These are phyloP conservation scores for Acrocalymma vagum DNA, from an alignment of 2,329 filamentous ascomycete species.

Conservation along the genomic window DNA sequence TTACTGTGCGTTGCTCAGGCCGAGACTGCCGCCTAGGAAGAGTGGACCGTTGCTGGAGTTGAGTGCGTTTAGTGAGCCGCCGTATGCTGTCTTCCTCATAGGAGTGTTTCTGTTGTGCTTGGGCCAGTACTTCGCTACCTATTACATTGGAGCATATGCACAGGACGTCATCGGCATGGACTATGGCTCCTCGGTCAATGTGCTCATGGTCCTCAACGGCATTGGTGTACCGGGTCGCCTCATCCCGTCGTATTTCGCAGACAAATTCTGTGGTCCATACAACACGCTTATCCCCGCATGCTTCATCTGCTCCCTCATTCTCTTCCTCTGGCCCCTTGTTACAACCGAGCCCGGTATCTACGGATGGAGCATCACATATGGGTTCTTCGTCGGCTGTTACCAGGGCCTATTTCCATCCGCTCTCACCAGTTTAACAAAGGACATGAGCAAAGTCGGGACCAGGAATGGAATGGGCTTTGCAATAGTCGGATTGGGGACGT, in stretches of 20 bases:
- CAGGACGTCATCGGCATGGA: slow-evolving; percentile 55
- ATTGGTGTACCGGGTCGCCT: slow-evolving; percentile 65
- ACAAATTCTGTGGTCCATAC: slow-evolving; percentile 61
- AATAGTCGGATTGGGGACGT: slow-evolving; percentile 53
- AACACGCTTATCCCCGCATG: slow-evolving; percentile 65
- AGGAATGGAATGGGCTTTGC: slow-evolving; percentile 59
- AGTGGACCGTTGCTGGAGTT: slow-evolving; percentile 53
- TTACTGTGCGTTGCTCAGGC: slow-evolving; percentile 49
- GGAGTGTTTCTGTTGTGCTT: slow-evolving; percentile 43
- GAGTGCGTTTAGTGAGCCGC: slow-evolving; percentile 50
- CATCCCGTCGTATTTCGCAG: slow-evolving; percentile 62
- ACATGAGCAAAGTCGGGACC: slow-evolving; percentile 56
- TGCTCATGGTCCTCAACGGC: slow-evolving; percentile 67
- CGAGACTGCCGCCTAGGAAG: slow-evolving; percentile 53
- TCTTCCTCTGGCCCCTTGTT: slow-evolving; percentile 67
- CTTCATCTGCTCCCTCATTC: slow-evolving; percentile 55
- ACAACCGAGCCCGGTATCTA: slow-evolving; percentile 47
- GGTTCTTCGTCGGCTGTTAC: slow-evolving; percentile 54
- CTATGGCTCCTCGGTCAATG: slow-evolving; percentile 60
- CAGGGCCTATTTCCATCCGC: slow-evolving; percentile 57
- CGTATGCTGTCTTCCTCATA: slow-evolving; percentile 49
- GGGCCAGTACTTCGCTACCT: slow-evolving; percentile 55
- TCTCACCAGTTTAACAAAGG: slow-evolving; percentile 54
- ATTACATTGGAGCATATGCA: slow-evolving; percentile 54
- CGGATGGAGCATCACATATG: slow-evolving; percentile 56